Evolutionary conservation across 345 rosid genomes (phyloP).

Genomic region (Melaleuca quinquenervia): DNA sequence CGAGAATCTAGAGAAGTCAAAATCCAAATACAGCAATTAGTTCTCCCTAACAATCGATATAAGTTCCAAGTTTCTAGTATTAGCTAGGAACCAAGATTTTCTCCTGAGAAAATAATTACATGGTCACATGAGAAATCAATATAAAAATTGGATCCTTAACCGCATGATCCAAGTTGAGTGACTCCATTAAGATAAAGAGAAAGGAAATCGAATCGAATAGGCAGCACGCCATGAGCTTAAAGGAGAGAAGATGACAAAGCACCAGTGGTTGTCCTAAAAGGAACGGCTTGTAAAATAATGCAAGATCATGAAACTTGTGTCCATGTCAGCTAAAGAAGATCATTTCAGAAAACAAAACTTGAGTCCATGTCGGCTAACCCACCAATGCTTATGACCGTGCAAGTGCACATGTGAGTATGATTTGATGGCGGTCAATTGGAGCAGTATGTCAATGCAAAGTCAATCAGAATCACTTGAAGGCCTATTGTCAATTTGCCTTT

Average conservation of each 20-base stretch:
- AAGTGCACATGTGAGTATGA: neutral
- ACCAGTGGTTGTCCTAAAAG: neutral
- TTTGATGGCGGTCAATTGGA: neutral
- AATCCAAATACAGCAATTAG: neutral
- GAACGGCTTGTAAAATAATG: neutral
- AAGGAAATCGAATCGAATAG: neutral
- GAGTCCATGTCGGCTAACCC: neutral
- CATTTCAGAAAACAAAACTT: neutral
- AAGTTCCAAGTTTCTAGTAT: neutral
- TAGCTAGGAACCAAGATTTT: neutral
- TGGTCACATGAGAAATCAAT: neutral
- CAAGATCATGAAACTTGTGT: neutral
- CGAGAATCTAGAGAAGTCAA: neutral
- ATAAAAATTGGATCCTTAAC: neutral
- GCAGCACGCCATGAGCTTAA: too few species aligned
- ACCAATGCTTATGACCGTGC: neutral
- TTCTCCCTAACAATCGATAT: neutral
- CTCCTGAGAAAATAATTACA: neutral
- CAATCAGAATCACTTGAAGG: neutral
- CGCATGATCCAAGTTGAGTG: neutral
- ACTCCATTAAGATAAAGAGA: neutral
- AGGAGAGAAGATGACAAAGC: neutral
- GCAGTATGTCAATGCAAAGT: neutral
- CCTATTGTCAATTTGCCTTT: too few species aligned
- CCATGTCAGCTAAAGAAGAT: neutral